A percentile compares a stretch with the other conserved stretches of the same genome.
Conservation (phyloP, 2,329 filamentous ascomycete genomes). For the Fusarium guadeloupense region DNA sequence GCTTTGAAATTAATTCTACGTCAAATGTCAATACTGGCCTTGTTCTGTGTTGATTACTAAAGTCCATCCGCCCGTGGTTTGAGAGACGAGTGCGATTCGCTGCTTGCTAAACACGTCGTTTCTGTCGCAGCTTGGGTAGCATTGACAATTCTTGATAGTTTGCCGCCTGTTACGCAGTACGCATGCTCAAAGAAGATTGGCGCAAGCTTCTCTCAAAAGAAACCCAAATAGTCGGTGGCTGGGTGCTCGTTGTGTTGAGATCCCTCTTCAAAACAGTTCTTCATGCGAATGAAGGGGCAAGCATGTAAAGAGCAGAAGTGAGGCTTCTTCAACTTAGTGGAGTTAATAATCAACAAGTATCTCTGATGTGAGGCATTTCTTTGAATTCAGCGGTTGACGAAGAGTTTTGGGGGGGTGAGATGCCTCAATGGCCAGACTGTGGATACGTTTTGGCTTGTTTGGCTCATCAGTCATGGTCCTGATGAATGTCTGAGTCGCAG, state of each 20-base stretch:
- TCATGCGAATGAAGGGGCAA: neutral
- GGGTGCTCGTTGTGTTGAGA: neutral
- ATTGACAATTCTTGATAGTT: slow-evolving; percentile 10
- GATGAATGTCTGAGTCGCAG: slow-evolving; percentile 37
- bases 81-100: neutral
- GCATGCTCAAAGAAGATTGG: slow-evolving; percentile 9
- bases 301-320: neutral
- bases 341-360: neutral
- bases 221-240: slow-evolving; percentile 21
- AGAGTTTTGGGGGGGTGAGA: slow-evolving; percentile 33
- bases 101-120: slow-evolving; percentile 1
- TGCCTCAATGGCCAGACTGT: slow-evolving; percentile 42
- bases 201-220: slow-evolving; percentile 17
- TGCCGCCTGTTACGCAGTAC: slow-evolving; percentile 8
- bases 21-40: neutral
- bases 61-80: neutral
- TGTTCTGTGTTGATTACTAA: neutral
- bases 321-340: neutral
- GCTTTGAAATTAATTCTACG: neutral
- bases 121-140: slow-evolving; percentile 22
- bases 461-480: slow-evolving; percentile 37
- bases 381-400: slow-evolving; percentile 16
- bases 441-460: slow-evolving; percentile 39
- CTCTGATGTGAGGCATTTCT: slow-evolving; percentile 19
- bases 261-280: neutral